Conservation (phyloP, 805 yeast species). For the Yarrowia sp. region DNA sequence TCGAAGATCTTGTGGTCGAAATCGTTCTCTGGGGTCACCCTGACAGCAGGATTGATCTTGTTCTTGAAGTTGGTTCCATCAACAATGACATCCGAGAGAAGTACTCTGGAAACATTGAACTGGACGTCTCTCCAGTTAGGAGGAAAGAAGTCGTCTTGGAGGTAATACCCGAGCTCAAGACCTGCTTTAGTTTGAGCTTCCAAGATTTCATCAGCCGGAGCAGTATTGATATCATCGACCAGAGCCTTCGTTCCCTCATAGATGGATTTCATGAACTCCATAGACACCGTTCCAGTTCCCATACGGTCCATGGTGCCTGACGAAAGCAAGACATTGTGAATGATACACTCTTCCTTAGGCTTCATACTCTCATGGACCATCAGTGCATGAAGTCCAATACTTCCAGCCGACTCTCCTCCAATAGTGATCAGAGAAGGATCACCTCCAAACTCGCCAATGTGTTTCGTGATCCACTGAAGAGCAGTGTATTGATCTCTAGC, state of each 20-base stretch:
- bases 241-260: neutral
- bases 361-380: slow-evolving; percentile 26
- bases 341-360: slow-evolving; percentile 15
- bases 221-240: neutral
- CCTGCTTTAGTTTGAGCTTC: slow-evolving; percentile 2
- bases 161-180: neutral
- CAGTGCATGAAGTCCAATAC: slow-evolving; percentile 26
- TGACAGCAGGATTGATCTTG: slow-evolving; percentile 4
- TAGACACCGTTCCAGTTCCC: neutral
- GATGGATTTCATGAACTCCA: neutral
- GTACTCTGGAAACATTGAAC: neutral
- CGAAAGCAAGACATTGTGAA: slow-evolving; percentile 8
- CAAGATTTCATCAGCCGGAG: neutral
- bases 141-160: slow-evolving; percentile 24
- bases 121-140: slow-evolving; percentile 5
- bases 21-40: slow-evolving; percentile 25
- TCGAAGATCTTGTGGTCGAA: slow-evolving; percentile 18
- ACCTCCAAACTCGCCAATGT: slow-evolving; percentile 59
- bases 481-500: slow-evolving; percentile 25
- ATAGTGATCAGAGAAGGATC: slow-evolving; percentile 54
- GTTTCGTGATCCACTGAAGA: slow-evolving; percentile 40
- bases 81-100: slow-evolving; percentile 6
- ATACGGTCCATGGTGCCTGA: slow-evolving; percentile 12
- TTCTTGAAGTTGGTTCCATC: slow-evolving; percentile 24
- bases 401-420: slow-evolving; percentile 59